These are phyloP conservation scores for Tulasnella sp. DNA, from an alignment of 768 basidiomycete genomes.

Conservation along the genomic window DNA sequence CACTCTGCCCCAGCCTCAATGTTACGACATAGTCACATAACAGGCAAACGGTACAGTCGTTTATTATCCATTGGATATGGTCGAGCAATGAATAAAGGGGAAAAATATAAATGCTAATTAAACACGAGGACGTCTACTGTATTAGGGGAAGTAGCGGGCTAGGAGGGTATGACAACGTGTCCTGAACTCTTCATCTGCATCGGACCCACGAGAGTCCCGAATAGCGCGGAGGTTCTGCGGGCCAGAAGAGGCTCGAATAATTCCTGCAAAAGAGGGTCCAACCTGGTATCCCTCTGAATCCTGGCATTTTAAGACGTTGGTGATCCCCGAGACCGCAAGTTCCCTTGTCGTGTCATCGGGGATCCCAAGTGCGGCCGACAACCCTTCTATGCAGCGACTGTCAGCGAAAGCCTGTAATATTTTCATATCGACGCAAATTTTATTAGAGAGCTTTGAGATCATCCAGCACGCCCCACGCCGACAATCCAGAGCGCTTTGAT, in stretches of 20 bases:
- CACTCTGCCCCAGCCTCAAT: no score
- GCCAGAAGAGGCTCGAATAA: background rate
- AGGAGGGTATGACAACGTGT: background rate
- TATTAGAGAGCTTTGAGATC: background rate
- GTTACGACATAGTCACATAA: no score
- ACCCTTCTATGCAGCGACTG: background rate
- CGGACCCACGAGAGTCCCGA: background rate
- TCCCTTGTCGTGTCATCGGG: background rate
- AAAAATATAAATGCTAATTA: no score
- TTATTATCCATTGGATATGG: no score
- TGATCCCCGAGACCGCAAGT: background rate
- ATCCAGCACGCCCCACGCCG: background rate
- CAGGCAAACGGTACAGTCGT: no score
- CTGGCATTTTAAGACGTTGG: background rate
- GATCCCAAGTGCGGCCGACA: background rate
- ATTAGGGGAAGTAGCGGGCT: background rate
- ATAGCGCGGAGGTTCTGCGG: background rate
- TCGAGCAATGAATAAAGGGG: no score
- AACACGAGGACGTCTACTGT: background rate
- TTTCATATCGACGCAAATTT: background rate
- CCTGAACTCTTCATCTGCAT: background rate
- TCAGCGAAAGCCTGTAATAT: background rate
- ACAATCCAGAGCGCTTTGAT: background rate
- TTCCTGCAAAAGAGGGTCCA: background rate
- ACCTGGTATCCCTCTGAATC: background rate